phyloP scores from a whole-genome alignment of 73 alveolate genomes.

The Tetrahymena elliotti region DNA sequence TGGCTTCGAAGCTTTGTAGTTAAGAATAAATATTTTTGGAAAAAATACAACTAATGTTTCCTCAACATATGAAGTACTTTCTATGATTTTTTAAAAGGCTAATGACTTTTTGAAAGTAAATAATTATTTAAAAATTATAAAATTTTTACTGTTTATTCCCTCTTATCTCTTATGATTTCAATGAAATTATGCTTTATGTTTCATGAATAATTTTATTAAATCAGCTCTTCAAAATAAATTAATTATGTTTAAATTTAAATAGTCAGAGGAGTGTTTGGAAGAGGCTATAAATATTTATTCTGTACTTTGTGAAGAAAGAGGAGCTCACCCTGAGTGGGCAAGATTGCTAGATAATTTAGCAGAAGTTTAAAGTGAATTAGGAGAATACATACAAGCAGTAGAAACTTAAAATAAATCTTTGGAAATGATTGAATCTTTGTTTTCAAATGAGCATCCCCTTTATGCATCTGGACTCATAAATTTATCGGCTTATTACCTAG shows the following conservation, averaged over 20 bases:
- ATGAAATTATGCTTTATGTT: too few relatives aligned
- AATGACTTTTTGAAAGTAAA: neutral
- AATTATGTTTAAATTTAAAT: neutral
- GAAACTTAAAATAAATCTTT: neutral
- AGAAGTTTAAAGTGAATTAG: neutral
- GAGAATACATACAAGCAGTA: neutral
- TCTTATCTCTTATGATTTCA: too few relatives aligned
- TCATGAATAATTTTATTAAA: too few relatives aligned
- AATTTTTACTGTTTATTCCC: too few relatives aligned
- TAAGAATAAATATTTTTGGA: neutral
- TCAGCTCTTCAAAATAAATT: too few relatives aligned
- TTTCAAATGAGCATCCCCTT: neutral
- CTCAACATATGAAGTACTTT: neutral
- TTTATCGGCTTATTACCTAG: neutral
- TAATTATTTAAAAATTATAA: neutral
- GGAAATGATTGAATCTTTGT: neutral
- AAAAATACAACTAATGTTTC: neutral
- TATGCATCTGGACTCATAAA: neutral
- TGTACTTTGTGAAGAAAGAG: neutral
- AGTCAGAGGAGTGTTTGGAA: neutral
- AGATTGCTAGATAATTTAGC: neutral
- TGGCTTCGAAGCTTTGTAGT: neutral
- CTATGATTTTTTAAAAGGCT: neutral
- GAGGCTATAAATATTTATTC: neutral
- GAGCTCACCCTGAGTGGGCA: neutral